Evolutionary conservation across 202 grass and related monocot species (phyloP), one percentile per base, ranked within the genome.

Genomic region (Saccharum hybrid): DNA sequence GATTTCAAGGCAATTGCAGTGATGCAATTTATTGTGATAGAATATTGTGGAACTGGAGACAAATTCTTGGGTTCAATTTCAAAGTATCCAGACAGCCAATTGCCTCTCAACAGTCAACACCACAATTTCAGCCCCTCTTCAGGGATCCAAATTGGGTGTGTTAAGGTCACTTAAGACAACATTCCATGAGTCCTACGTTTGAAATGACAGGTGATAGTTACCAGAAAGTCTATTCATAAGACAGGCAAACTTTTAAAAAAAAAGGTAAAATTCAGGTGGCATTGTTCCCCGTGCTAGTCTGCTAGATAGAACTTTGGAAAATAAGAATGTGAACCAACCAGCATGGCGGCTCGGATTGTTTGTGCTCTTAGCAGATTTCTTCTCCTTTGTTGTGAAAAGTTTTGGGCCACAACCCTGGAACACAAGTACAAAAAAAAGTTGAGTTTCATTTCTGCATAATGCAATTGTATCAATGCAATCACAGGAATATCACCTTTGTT

Each of bases 311-410:
- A 28, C 28, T 28, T 28, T 28, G 28, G 28, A 28, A 28, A 28
- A 28, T 45, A n/a, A 71, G 22, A 79, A 70, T 46, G 23, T 69
- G 72, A 86, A 82, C 72, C 18, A 86, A 94, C 88, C 90, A 45
- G 86, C 76, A 46, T 72, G 18, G 74, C 83, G 66, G 51, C 41
- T 72, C 70, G 79, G 80, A 72, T 56, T 68, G 5, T 91, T 85
- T 54, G 68, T 81, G 60, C 57, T 83, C 72, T 85, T 83, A 46
- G 84, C 68, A 63, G 60, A 63, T 88, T 93, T 91, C 61, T 90
- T 97, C 34, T 88, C 92, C 80, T 94, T 97, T 1, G 71, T 63
- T 26, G 77, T 81, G 46, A 93, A 88, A 68, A 88, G 73, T 75
- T 82, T 94, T 10, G 78, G 77, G 43, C 69, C 48, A 64, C 84